Evolutionary conservation across 371 early-diverging fungal genomes (phyloP).

Genomic region (Mucor plumbeus): DNA sequence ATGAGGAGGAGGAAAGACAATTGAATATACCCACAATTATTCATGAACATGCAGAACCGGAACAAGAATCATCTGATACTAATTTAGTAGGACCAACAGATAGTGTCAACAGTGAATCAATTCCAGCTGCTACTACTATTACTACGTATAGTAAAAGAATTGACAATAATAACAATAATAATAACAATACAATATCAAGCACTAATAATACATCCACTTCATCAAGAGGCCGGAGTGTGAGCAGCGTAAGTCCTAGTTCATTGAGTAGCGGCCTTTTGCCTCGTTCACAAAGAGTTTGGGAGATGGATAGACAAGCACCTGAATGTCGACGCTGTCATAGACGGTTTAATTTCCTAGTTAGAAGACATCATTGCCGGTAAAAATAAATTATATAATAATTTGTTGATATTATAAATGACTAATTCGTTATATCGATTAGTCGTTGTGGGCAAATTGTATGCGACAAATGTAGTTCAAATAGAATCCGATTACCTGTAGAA

Average conservation of each 20-base stretch:
- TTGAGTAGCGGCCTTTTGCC: conserved; percentile 11
- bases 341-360: conserved; percentile 64
- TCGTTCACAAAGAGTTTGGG: conserved; percentile 57
- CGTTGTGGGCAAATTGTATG: conserved; percentile 81
- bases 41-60: neutral
- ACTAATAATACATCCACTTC: neutral
- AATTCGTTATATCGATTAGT: conserved; percentile 20
- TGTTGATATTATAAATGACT: too few species aligned
- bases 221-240: conserved; percentile 17
- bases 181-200: neutral
- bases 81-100: neutral
- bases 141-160: neutral
- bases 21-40: neutral
- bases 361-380: conserved; percentile 76
- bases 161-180: neutral
- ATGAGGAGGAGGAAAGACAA: neutral
- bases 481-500: conserved; percentile 42
- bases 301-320: conserved; percentile 64
- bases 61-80: neutral
- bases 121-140: neutral
- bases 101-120: neutral
- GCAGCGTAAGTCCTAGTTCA: conserved; percentile 14
- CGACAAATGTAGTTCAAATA: conserved; percentile 63
- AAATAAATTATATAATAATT: neutral
- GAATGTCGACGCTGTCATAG: conserved; percentile 67